Conservation (phyloP, 2,329 filamentous ascomycete genomes). For the Trichoderma afroharzianum region DNA sequence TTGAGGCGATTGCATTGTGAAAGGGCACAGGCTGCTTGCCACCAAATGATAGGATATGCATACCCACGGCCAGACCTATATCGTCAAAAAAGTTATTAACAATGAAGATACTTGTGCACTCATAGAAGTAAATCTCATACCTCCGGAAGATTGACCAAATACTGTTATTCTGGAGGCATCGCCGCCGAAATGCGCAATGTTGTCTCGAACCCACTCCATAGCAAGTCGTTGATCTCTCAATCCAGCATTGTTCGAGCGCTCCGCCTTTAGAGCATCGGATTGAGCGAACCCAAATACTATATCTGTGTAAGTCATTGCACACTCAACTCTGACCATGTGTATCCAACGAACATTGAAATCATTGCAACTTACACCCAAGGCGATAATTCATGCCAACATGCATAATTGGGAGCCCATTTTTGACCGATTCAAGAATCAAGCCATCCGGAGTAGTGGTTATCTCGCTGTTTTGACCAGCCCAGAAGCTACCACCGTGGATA, state of each 20-base stretch:
- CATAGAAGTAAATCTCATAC: neutral
- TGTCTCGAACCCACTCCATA: constrained; percentile 41
- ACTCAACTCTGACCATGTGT: neutral
- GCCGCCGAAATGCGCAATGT: constrained; percentile 48
- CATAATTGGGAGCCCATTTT: constrained; percentile 37
- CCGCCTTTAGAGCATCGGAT: constrained; percentile 21
- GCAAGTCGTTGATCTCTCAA: constrained; percentile 50
- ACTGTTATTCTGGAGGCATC: constrained; percentile 41
- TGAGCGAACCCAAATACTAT: constrained; percentile 29
- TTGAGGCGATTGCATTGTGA: constrained; percentile 44
- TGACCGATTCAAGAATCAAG: constrained; percentile 43
- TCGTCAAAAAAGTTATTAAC: neutral
- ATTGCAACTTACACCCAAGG: constrained; percentile 20
- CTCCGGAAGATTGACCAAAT: constrained; percentile 32
- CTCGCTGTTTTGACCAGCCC: constrained; percentile 30
- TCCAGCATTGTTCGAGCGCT: constrained; percentile 41
- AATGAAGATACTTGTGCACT: neutral
- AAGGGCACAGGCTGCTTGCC: constrained; percentile 42
- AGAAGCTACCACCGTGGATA: constrained; percentile 35
- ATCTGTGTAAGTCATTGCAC: neutral
- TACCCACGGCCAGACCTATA: constrained; percentile 38
- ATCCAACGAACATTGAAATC: neutral
- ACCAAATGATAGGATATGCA: constrained; percentile 49
- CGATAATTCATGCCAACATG: constrained; percentile 36
- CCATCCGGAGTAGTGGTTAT: constrained; percentile 40